phyloP scores from a whole-genome alignment of 257 asterid species.

The Capsicum baccatum region DNA sequence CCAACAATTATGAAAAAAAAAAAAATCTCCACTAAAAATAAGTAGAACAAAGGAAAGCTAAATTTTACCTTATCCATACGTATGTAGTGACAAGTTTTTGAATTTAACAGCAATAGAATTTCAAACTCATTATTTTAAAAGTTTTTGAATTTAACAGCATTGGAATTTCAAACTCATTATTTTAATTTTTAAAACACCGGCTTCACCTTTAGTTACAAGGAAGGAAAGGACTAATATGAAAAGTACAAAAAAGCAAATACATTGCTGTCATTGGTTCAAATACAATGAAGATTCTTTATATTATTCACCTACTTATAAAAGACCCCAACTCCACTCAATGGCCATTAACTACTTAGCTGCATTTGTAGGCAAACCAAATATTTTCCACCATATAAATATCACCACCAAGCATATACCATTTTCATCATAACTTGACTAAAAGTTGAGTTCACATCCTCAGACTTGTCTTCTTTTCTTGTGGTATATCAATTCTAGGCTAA shows the following conservation, averaged over 20 bases:
- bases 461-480: background rate
- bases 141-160: too few relatives aligned
- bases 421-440: background rate
- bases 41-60: too few relatives aligned
- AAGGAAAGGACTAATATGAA: background rate
- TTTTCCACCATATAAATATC: slow-evolving; percentile 38
- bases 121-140: too few relatives aligned
- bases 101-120: too few relatives aligned
- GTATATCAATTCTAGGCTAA: background rate
- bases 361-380: slow-evolving; percentile 2
- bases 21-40: too few relatives aligned
- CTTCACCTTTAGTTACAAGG: background rate
- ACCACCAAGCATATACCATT: background rate
- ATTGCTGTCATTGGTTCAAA: slow-evolving; percentile 42
- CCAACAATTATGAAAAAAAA: too few relatives aligned
- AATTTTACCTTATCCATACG: too few relatives aligned
- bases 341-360: slow-evolving; percentile 38
- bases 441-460: background rate
- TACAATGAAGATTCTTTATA: slow-evolving; percentile 43
- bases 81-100: too few relatives aligned
- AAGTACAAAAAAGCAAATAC: slow-evolving; percentile 31
- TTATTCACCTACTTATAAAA: slow-evolving; percentile 42
- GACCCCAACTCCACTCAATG: slow-evolving; percentile 27
- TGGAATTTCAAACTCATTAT: too few relatives aligned
- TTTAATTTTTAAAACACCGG: too few relatives aligned